phyloP scores from a whole-genome alignment of 2,329 filamentous ascomycete genomes.

The Aspergillus chevalieri region DNA sequence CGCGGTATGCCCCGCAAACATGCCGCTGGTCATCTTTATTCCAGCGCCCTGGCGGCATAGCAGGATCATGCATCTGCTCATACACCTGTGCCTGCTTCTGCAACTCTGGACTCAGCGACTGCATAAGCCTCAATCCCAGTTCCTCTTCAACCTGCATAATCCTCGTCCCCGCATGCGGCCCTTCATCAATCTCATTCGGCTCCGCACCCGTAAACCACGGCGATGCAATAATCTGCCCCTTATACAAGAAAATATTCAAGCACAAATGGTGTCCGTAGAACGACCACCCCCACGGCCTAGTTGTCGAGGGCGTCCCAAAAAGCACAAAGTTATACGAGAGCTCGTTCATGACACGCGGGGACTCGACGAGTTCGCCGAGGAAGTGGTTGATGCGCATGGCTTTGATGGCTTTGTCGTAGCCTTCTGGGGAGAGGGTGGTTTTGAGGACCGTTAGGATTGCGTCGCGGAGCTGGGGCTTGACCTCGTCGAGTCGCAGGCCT shows the following conservation, averaged over 20 bases:
- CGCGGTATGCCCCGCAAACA: slow-evolving; percentile 69
- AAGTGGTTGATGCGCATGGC: slow-evolving; percentile 73
- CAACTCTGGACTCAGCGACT: slow-evolving; percentile 46
- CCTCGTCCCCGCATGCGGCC: slow-evolving; percentile 56
- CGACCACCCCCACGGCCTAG: slow-evolving; percentile 62
- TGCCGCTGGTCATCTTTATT: slow-evolving; percentile 77
- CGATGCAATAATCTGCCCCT: slow-evolving; percentile 59
- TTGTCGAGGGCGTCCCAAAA: slow-evolving; percentile 57
- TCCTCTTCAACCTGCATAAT: slow-evolving; percentile 61
- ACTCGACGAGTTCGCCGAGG: slow-evolving; percentile 60
- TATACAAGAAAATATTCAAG: slow-evolving; percentile 63
- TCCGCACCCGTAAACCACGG: slow-evolving; percentile 78
- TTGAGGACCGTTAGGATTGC: slow-evolving; percentile 53
- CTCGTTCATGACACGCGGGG: slow-evolving; percentile 62
- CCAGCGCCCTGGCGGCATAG: slow-evolving; percentile 60
- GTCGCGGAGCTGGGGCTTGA: slow-evolving; percentile 40
- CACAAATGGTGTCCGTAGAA: slow-evolving; percentile 78
- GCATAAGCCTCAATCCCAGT: slow-evolving; percentile 64
- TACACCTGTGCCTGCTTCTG: slow-evolving; percentile 53
- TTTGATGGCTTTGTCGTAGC: slow-evolving; percentile 62
- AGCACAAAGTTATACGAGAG: slow-evolving; percentile 70
- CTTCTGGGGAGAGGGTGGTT: slow-evolving; percentile 59
- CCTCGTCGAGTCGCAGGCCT: slow-evolving; percentile 64
- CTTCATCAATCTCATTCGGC: slow-evolving; percentile 66
- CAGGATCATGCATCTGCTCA: slow-evolving; percentile 55